These are phyloP conservation scores for Tricholoma terreum DNA, from an alignment of 768 basidiomycete species.

Conservation along the genomic window DNA sequence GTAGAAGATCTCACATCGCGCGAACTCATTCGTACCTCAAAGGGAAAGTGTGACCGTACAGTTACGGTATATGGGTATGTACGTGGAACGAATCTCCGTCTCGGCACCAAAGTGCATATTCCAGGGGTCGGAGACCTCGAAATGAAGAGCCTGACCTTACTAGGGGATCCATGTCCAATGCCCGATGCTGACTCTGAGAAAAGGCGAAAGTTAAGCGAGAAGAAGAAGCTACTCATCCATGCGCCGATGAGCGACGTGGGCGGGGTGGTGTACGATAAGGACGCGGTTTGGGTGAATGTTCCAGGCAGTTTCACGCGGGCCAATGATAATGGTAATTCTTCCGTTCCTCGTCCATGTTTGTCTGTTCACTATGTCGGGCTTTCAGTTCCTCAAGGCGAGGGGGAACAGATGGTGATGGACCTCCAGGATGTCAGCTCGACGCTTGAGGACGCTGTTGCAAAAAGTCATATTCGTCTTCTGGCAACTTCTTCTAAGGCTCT, in stretches of 20 bases:
- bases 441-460: constrained; percentile 78
- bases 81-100: constrained; percentile 79
- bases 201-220: constrained; percentile 89
- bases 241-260: constrained; percentile 99
- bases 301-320: constrained; percentile 89
- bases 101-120: constrained; percentile 82
- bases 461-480: constrained; percentile 80
- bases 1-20: constrained; percentile 92
- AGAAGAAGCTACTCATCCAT: constrained; percentile 87
- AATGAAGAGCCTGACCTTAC: constrained; percentile 64
- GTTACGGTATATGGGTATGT: constrained; percentile 95
- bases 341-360: neutral
- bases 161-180: constrained; percentile 95
- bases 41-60: constrained; percentile 91
- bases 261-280: constrained; percentile 96
- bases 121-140: constrained; percentile 92
- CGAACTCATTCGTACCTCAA: constrained; percentile 69
- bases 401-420: constrained; percentile 97
- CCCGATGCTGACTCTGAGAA: constrained; percentile 92
- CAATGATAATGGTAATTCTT: constrained; percentile 54
- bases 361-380: neutral
- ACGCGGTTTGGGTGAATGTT: constrained; percentile 97
- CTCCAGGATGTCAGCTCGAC: constrained; percentile 84
- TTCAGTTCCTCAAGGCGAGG: constrained; percentile 81
- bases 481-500: constrained; percentile 77